Base-by-base conservation (phyloP, 805 yeast genomes). In the Candida easanensis region DNA sequence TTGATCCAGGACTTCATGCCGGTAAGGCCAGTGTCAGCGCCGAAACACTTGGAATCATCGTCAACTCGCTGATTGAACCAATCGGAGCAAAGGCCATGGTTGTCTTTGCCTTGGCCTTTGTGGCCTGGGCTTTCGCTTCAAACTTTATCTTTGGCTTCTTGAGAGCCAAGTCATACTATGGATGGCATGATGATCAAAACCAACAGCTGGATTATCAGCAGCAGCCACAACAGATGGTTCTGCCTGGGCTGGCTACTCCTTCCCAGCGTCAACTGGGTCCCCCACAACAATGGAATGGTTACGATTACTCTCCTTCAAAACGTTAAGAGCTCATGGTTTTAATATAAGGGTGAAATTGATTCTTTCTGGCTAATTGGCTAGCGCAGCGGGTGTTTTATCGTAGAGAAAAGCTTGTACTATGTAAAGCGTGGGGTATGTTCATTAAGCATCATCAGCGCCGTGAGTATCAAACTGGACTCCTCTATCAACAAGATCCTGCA, bases 91-190 rank as follows among this genome's bases (percentile, higher is more conserved):
- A 82, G 57, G 77, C 84, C 16, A 66, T 80, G 35, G 26, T 70
- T 4, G 70, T 80, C 4, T 54, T 76, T 11, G 51, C 69, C 4
- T 50, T 70, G 9, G 63, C 62, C 1, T 46, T 72, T 10, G 52
- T 70, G 0, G 64, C 71, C n/a, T 64, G 77, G 65, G 56, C 75
- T 16, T 84, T 82, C 56, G 68, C 75, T 4, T 74, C 81, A 21
- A 85, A 85, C 56, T 79, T 84, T 49, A 61, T 77, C 3, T 77
- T 81, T 57, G 90, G 90, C 0, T 84, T 79, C 49, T 65, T 82
- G 4, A 65, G 88, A 42, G 88, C 72, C 10, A 69, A 66, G 44
- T 62, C 65, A 6, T 69, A 68, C 44, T 69, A 68, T 43, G 71
- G 71, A 3, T 58, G 62, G 62, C 38, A 47, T 19, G 41, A 37